phyloP scores from a whole-genome alignment of 106 monocot genomes.

The Chionographis japonica region DNA sequence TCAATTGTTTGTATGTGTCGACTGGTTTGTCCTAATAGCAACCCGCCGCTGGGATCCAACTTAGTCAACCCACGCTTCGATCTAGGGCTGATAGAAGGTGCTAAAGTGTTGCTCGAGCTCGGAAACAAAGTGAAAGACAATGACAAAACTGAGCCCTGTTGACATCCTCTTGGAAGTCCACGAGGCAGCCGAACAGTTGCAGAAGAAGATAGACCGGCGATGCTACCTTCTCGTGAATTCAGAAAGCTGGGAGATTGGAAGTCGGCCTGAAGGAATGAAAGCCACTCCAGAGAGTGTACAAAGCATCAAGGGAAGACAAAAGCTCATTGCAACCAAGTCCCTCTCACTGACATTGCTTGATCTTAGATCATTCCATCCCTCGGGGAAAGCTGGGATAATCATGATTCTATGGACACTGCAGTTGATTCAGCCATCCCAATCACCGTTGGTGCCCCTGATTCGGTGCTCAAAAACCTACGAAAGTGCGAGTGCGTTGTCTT shows the following conservation, averaged over 20 bases:
- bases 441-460: neutral
- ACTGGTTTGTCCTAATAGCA: too few species aligned
- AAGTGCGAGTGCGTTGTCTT: conserved; percentile 89
- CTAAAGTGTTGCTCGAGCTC: conserved; percentile 77
- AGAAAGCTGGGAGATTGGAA: conserved; percentile 72
- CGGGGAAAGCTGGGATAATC: conserved; percentile 38
- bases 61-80: too few species aligned
- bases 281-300: neutral
- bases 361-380: conserved; percentile 33
- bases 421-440: neutral
- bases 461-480: conserved; percentile 51
- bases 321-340: conserved; percentile 28
- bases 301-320: neutral
- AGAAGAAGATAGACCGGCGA: conserved; percentile 70
- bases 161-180: conserved; percentile 69
- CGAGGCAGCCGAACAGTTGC: conserved; percentile 76
- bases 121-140: conserved; percentile 63
- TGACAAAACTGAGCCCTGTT: conserved; percentile 52
- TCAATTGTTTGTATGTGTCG: too few species aligned
- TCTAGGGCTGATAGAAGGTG: too few species aligned
- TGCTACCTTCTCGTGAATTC: conserved; percentile 88
- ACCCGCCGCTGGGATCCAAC: too few species aligned
- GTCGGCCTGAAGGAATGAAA: conserved; percentile 10
- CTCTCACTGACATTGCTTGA: conserved; percentile 51
- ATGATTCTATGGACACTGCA: neutral